Percentiles rank a stretch among this genome's conserved stretches.
Conservation (phyloP, 2,329 filamentous ascomycete genomes). For the Diaporthe vaccinii region DNA sequence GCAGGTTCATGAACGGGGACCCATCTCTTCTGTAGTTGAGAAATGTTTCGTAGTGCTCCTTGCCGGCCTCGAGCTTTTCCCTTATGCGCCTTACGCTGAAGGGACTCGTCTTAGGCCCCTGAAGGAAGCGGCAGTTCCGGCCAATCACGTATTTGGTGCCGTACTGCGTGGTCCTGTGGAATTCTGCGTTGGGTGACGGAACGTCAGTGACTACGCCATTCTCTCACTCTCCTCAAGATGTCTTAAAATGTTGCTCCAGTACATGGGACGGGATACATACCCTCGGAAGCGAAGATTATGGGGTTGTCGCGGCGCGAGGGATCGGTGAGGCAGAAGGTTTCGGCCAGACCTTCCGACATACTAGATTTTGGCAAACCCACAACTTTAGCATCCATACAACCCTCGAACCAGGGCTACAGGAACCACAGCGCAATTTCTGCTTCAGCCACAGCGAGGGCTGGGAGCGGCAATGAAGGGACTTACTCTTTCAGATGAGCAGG, state of each 20-base stretch:
- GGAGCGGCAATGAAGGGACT: not conserved
- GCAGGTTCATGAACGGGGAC: slow-evolving; percentile 81
- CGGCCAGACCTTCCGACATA: slow-evolving; percentile 79
- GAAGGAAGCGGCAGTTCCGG: slow-evolving; percentile 83
- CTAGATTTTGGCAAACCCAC: not conserved
- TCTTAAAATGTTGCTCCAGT: too few relatives aligned
- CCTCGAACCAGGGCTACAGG: fast-evolving
- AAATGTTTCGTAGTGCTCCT: slow-evolving; percentile 80
- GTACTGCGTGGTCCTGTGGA: slow-evolving; percentile 35
- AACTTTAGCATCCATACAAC: not conserved
- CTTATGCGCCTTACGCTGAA: slow-evolving; percentile 73
- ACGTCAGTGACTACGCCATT: not conserved
- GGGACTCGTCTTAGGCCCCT: slow-evolving; percentile 78
- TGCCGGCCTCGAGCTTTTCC: slow-evolving; percentile 70
- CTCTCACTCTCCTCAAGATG: fast-evolving
- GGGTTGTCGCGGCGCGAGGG: slow-evolving; percentile 80
- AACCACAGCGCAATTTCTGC: too few relatives aligned
- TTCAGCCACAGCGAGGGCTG: fast-evolving
- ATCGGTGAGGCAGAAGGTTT: slow-evolving; percentile 83
- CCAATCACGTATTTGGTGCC: slow-evolving; percentile 78
- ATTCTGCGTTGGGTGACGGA: slow-evolving; percentile 64
- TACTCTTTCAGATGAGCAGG: slow-evolving; percentile 71
- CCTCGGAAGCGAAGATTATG: slow-evolving; percentile 82
- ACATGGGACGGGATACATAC: too few relatives aligned
- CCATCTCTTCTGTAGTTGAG: slow-evolving; percentile 83